These are phyloP conservation scores for Adansonia gregorii DNA, from an alignment of 441 rosid genomes.

Conservation along the genomic window DNA sequence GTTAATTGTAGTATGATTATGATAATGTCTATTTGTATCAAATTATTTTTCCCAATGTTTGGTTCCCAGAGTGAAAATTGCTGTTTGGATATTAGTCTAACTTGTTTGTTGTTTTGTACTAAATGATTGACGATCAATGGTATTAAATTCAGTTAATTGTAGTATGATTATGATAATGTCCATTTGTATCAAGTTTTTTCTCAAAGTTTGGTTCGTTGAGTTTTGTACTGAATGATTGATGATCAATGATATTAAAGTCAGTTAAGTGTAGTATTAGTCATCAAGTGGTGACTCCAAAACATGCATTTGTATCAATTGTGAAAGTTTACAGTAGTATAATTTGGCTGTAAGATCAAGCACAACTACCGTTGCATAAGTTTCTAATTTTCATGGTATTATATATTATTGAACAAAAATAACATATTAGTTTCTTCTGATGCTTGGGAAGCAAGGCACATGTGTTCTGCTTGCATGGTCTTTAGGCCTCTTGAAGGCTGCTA, in stretches of 20 bases:
- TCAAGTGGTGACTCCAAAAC: neutral
- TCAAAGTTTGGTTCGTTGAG: neutral
- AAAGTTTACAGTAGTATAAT: neutral
- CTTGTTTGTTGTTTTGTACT: neutral
- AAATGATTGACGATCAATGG: neutral
- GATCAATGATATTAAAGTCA: neutral
- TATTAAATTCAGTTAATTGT: neutral
- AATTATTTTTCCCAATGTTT: neutral
- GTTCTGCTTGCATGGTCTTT: slow-evolving; percentile 13
- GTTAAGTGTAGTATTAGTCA: neutral
- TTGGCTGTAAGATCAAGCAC: neutral
- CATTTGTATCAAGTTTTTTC: neutral
- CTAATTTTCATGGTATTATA: neutral
- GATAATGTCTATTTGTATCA: no score
- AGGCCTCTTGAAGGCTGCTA: slow-evolving; percentile 23
- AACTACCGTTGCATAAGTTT: slow-evolving; percentile 7
- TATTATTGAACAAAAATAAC: slow-evolving; percentile 10
- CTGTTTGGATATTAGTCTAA: neutral
- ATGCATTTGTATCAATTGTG: neutral
- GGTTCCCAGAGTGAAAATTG: neutral
- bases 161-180: neutral
- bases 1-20: neutral
- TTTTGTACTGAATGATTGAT: neutral
- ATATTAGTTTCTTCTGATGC: slow-evolving; percentile 3
- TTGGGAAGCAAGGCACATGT: slow-evolving; percentile 10